Evolutionary conservation across 2,329 filamentous ascomycete species (phyloP), one percentile per base, ranked within the genome.

Genomic region (Verticillium isaacii): DNA sequence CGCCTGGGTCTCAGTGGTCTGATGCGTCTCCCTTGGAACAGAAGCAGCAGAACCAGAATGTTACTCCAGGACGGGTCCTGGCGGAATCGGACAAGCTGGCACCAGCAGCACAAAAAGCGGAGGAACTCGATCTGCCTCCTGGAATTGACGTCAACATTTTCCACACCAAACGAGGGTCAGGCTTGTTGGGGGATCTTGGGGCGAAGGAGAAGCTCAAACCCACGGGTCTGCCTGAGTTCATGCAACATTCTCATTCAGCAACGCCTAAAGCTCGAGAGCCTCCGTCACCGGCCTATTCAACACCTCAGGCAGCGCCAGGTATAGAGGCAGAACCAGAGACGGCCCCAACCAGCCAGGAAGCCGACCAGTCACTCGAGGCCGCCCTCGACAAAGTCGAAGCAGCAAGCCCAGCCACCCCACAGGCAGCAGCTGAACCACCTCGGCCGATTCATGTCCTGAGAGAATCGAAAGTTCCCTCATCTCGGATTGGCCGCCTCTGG

Each of bases 381-480:
- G 45, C 45, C 12, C n/a, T 52, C n/a, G 34, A 23, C 17, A 23
- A 19, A 15, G 32, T 37, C 6, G 32, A 29, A 29, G n/a, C 56
- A 41, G 9, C 56, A 5, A 45, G 32, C n/a, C 14, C 55, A 15
- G 15, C n/a, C 9, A 6, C 55, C 6, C 17, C 32, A 3, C 5
- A 57, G n/a, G 17, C 34, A 12, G 12, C 29, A 8, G 55, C 14
- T 11, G 32, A 19, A 32, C 5, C 55, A 25, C 4, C n/a, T 7
- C n/a, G 17, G 3, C 32, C 55, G 1, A 32, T 14, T 23, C 45
- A 96, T 70, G 82, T 89, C 63, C 87, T 99, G 72, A 85, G 89
- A 61, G 94, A 98, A 71, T 99, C 95, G 11, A 89, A 88, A 65
- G 93, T 99, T 0, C 95, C 95, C 1, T 91, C 95, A 0, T 92